Evolutionary conservation across 208 protist species (phyloP).

Genomic region (Naegleria fowleri): DNA sequence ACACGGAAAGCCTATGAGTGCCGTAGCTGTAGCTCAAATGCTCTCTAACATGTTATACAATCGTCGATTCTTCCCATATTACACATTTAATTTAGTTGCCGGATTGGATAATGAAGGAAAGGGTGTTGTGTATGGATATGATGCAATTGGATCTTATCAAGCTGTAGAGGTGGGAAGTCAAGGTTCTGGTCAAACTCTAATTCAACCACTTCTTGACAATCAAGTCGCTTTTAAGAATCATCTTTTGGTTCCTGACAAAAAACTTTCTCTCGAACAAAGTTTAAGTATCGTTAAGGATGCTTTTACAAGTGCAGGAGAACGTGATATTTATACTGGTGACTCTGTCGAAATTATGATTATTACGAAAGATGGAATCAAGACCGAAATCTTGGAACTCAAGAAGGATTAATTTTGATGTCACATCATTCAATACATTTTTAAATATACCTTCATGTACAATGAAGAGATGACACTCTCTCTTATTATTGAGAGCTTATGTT

Average conservation of each 20-base stretch:
- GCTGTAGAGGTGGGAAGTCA: constrained; percentile 76
- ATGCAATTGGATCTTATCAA: constrained; percentile 94
- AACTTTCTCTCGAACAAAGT: constrained; percentile 60
- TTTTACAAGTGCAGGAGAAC: constrained; percentile 87
- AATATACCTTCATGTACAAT: not conserved
- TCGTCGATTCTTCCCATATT: constrained; percentile 97
- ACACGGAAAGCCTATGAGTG: constrained; percentile 79
- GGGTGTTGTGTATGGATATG: constrained; percentile 95
- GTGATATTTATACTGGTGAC: constrained; percentile 93
- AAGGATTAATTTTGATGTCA: constrained; percentile 15
- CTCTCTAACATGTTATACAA: constrained; percentile 94
- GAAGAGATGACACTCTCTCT: no score
- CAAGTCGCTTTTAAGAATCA: constrained; percentile 77
- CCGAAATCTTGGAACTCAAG: not conserved
- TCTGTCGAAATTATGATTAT: constrained; percentile 84
- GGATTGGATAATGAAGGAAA: constrained; percentile 87
- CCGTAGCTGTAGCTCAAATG: constrained; percentile 86
- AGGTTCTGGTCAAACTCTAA: constrained; percentile 82
- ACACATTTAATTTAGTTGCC: constrained; percentile 96
- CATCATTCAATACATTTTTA: not conserved
- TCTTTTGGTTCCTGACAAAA: constrained; percentile 50
- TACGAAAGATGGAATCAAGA: constrained; percentile 53
- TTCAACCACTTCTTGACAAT: constrained; percentile 96
- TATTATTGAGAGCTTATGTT: not conserved
- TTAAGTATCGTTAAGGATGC: constrained; percentile 88